Evolutionary conservation across 768 basidiomycete species (phyloP).

Genomic region (Xanthoconium purpureum): DNA sequence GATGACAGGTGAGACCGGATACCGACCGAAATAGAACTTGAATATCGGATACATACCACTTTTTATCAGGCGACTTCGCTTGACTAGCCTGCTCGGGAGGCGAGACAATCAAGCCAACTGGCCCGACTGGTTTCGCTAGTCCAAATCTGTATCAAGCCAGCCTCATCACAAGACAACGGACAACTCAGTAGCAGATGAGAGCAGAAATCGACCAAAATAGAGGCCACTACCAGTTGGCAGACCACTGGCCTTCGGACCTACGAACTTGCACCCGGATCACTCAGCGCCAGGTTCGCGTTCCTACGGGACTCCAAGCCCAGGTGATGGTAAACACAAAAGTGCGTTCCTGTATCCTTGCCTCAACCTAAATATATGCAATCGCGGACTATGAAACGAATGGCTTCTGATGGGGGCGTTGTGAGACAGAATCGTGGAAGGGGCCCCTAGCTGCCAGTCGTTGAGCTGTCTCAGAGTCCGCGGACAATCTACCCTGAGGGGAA

Average conservation of each 20-base stretch:
- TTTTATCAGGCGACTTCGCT: no score
- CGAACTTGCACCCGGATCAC: neutral
- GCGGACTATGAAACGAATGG: conserved; percentile 6
- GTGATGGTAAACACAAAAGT: neutral
- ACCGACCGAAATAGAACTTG: no score
- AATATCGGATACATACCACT: no score
- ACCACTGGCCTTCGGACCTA: no score
- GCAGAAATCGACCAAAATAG: neutral
- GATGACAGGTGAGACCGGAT: no score
- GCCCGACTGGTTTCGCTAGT: no score
- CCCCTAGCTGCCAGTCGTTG: neutral
- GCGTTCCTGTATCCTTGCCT: neutral
- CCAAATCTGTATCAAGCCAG: neutral
- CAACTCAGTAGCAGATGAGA: neutral
- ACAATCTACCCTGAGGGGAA: conserved; percentile 2
- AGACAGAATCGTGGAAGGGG: neutral
- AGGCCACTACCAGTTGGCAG: neutral
- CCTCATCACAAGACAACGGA: neutral
- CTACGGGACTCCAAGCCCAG: neutral
- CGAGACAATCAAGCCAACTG: no score
- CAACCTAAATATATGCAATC: neutral
- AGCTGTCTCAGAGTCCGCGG: neutral
- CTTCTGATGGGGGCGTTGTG: neutral
- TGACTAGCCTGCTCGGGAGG: no score
- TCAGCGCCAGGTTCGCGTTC: neutral